Evolutionary conservation across 1,284 basidiomycete species (phyloP).

Genomic region (Rhodotorula sp.): DNA sequence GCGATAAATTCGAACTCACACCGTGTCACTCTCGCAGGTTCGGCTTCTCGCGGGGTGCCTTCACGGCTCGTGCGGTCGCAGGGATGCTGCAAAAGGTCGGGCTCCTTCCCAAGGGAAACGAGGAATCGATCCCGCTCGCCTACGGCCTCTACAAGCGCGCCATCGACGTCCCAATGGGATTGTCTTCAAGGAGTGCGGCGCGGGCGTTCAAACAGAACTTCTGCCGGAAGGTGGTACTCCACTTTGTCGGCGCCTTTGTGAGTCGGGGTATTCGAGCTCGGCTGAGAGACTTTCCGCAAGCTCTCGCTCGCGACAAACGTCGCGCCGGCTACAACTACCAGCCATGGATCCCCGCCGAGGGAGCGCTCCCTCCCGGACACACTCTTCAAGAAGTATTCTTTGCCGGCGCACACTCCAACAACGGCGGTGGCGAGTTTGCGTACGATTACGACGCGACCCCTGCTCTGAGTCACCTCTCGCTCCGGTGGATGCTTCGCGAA

Average conservation of each 20-base stretch:
- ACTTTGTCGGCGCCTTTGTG: conserved; percentile 47
- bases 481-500: conserved; percentile 32
- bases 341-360: conserved; percentile 45
- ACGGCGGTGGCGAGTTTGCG: conserved; percentile 27
- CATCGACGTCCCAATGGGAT: conserved; percentile 16
- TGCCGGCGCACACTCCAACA: conserved; percentile 19
- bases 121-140: conserved; percentile 46
- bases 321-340: conserved; percentile 63
- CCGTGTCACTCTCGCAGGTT: conserved; percentile 28
- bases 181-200: conserved; percentile 30
- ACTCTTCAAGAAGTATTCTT: conserved; percentile 25
- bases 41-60: conserved; percentile 49
- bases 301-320: conserved; percentile 64
- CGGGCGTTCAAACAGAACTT: conserved; percentile 43
- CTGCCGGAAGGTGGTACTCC: conserved; percentile 43
- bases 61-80: conserved; percentile 50
- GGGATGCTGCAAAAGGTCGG: conserved; percentile 52
- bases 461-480: conserved; percentile 14
- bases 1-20: too few species aligned
- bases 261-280: neutral
- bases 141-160: conserved; percentile 45
- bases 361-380: neutral
- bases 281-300: conserved; percentile 50
- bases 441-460: conserved; percentile 15
- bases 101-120: conserved; percentile 45